Percentiles rank a stretch among this genome's conserved stretches.
Evolutionary conservation across 352 stramenopile species (phyloP).

Genomic region (Phytophthora ohioensis): DNA sequence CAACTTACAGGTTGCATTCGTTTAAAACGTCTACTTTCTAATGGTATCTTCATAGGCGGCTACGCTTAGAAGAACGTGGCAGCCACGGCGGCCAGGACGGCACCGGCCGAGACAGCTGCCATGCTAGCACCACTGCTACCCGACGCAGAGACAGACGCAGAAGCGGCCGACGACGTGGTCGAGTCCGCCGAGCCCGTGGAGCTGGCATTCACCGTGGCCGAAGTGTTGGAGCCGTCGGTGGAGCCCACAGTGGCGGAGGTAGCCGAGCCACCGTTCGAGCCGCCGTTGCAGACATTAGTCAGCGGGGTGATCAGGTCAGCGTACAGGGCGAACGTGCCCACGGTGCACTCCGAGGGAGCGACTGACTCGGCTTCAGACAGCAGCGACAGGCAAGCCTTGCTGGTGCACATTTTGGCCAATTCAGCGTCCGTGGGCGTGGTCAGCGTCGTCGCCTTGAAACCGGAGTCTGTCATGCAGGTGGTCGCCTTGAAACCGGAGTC

Average conservation of each 20-base stretch:
- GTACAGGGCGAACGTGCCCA: conserved; percentile 43
- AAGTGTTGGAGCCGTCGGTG: conserved; percentile 8
- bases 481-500: conserved; percentile 43
- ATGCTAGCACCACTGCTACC: background rate
- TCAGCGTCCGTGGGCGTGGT: conserved; percentile 27
- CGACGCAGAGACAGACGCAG: background rate
- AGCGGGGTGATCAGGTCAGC: conserved; percentile 39
- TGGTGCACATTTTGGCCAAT: conserved; percentile 42
- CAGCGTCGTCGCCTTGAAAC: conserved; percentile 42
- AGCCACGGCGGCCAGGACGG: background rate
- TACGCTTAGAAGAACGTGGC: background rate
- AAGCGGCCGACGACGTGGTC: background rate
- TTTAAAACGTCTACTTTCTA: background rate
- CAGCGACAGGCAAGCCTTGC: conserved; percentile 33
- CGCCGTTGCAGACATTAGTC: conserved; percentile 23
- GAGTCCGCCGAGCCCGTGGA: conserved; percentile 2
- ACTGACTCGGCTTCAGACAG: conserved; percentile 25
- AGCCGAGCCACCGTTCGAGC: conserved; percentile 15
- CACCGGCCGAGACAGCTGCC: background rate
- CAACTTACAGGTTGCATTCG: background rate
- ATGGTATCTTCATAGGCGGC: background rate
- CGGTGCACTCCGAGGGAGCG: conserved; percentile 40
- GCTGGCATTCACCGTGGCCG: conserved; percentile 1
- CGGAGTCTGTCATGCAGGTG: conserved; percentile 35
- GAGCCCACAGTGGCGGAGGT: conserved; percentile 15